Base-by-base conservation (phyloP, 169 alveolate genomes). In the Eimeria acervulina region DNA sequence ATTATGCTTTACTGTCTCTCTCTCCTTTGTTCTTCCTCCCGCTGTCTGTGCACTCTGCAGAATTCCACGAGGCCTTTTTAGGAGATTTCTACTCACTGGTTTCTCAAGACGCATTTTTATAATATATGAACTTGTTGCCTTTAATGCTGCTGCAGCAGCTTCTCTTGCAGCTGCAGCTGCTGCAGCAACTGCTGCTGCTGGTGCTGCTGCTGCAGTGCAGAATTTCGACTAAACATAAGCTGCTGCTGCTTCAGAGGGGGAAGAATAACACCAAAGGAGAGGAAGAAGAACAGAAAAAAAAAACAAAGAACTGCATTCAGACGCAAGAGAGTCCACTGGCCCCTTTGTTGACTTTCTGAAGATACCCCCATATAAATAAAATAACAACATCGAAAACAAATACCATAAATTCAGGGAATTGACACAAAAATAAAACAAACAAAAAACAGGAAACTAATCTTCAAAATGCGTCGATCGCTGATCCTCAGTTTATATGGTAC, bases 51-150 rank as follows among this genome's bases (percentile, higher is more conserved):
- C 23, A 0, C 3, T n/a, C n/a, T 51, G n/a, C 72, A 81, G 90
- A 81, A 42, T 81, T 81, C 44, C 10, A 44, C 7, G 72, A 23
- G 8, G 6, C n/a, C 40, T 44, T 81, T 51, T 10, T 81, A 17
- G 90, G 70, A 23, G 90, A 81, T 44, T 81, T 81, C 52, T 28
- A 44, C 44, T 33, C 90, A 10, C 42, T 72, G 19, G 70, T 81
- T 23, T 61, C 90, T 10, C 66, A 36, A 26, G 90, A 81, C 44
- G 31, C 38, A 5, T 70, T 7, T 36, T 12, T 70, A 12, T 70
- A 19, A 70, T 12, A 47, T 47, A 12, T 47, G n/a, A n/a, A n/a
- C n/a, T n/a, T n/a, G n/a, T n/a, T n/a, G n/a, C n/a, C n/a, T 12
- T 12, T 47, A 47, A 47, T 55, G 66, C 66, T 8, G 66, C 66